These are phyloP conservation scores for Jaapia argillacea DNA, from an alignment of 768 basidiomycete species.

Conservation along the genomic window DNA sequence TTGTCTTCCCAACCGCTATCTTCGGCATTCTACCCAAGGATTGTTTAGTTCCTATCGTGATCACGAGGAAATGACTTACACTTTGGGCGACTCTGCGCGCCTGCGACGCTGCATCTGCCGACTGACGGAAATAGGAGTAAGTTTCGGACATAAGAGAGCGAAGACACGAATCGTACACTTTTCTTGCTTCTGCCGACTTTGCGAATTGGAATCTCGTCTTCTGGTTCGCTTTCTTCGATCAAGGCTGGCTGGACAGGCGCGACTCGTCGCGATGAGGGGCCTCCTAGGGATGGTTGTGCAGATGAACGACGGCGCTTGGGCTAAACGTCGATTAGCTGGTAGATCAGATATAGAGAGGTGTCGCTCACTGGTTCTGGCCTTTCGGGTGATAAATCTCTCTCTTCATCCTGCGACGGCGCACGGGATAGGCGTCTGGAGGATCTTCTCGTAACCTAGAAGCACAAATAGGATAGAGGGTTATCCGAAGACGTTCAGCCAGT, in stretches of 20 bases:
- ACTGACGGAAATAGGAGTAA: constrained; percentile 22
- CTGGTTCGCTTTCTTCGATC: constrained; percentile 70
- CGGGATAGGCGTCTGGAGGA: constrained; percentile 60
- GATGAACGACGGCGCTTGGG: constrained; percentile 76
- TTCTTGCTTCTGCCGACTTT: constrained; percentile 56
- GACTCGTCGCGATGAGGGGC: constrained; percentile 11
- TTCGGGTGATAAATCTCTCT: constrained; percentile 20
- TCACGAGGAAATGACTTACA: constrained; percentile 3
- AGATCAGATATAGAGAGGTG: constrained; percentile 8
- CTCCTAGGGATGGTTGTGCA: constrained; percentile 55
- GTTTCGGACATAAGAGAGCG: not conserved
- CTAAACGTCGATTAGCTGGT: constrained; percentile 25
- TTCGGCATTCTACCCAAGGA: constrained; percentile 33
- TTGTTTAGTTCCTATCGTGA: constrained; percentile 5
- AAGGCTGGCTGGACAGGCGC: constrained; percentile 32
- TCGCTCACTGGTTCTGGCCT: constrained; percentile 48
- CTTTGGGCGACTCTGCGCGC: constrained; percentile 40
- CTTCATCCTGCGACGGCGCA: constrained; percentile 34
- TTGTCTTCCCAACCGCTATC: constrained; percentile 89
- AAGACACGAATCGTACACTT: constrained; percentile 27
- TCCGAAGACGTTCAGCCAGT: constrained; percentile 7
- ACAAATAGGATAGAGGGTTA: too few relatives aligned
- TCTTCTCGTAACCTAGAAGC: too few relatives aligned
- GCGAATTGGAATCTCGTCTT: constrained; percentile 44
- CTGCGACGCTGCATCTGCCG: constrained; percentile 38